Base-by-base conservation (phyloP, 805 yeast genomes). In the Maudiozyma pseudohumilis region DNA sequence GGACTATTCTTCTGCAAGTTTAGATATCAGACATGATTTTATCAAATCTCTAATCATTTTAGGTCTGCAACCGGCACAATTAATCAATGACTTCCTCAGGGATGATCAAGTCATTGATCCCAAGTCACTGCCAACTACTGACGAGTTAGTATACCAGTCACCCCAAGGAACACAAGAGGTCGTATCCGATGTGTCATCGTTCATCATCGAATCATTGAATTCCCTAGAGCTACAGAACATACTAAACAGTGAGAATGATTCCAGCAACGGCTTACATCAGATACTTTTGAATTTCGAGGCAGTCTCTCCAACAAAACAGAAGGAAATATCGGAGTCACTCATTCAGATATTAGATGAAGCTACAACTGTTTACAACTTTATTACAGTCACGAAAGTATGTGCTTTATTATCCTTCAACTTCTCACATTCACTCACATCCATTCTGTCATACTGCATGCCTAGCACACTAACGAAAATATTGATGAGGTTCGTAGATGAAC, bases 231-330 rank as follows among this genome's bases (percentile, higher is more conserved):
- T 53, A 9, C 60, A 55, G 30, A 47, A 56, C 1, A 45, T 67
- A 10, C 36, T 53, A 24, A 68, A 64, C 26, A 61, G 65, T 8
- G 64, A 70, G 37, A 69, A 70, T 13, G 79, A 74, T 40, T 67
- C 70, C 32, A 76, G 72, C 40, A 73, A 84, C 7, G 65, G 72
- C 35, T 52, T 81, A 54, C 39, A 66, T 43, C 65, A 70, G 48
- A 58, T 80, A 60, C 40, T 82, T 42, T 49, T 55, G 39, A 47
- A 67, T 53, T 61, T 80, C 60, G 58, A 61, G 13, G 57, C 57
- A 42, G 50, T 74, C 59, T 58, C 77, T 44, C 63, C 70, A 35
- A 46, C 70, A 36, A 52, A 70, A 50, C 68, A 72, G 64, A 48
- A 68, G 59, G 55, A 69, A 49, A 47, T 70, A 44, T 49, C 80